Evolutionary conservation across 179 eudicot species (phyloP).

Genomic region (Amaranthus tricolor): DNA sequence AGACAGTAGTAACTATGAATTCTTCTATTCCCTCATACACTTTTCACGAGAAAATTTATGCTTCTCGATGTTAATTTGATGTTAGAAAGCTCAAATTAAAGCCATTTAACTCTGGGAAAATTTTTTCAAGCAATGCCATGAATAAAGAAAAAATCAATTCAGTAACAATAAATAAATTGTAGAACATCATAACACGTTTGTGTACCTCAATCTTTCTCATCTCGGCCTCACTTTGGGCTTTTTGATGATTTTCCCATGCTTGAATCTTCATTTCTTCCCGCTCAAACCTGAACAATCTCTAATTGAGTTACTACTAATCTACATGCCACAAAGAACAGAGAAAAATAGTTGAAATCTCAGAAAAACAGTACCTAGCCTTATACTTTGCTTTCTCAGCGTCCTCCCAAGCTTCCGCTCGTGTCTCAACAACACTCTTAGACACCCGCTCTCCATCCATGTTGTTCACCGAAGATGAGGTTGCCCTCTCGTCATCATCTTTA

Average conservation of each 20-base stretch:
- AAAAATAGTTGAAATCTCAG: neutral
- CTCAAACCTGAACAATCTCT: slow-evolving; percentile 47
- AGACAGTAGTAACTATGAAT: no score
- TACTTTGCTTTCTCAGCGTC: slow-evolving; percentile 83
- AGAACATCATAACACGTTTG: neutral
- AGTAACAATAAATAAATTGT: neutral
- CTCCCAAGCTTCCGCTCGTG: slow-evolving; percentile 78
- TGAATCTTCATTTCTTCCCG: slow-evolving; percentile 77
- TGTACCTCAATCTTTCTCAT: slow-evolving; percentile 68
- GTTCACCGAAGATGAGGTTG: slow-evolving; percentile 38
- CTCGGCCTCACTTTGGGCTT: slow-evolving; percentile 68
- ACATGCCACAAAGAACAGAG: neutral
- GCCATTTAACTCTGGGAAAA: neutral
- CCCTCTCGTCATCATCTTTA: slow-evolving; percentile 56
- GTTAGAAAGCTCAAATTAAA: neutral
- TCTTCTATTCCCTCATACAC: neutral
- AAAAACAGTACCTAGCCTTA: slow-evolving; percentile 50
- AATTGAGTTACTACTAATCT: neutral
- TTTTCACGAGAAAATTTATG: neutral
- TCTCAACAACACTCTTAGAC: slow-evolving; percentile 46
- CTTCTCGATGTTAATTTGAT: neutral
- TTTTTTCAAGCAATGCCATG: neutral
- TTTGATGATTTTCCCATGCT: slow-evolving; percentile 82
- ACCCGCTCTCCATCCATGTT: slow-evolving; percentile 32
- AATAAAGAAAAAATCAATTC: neutral